Evolutionary conservation across 192 early-diverging fungal genomes (phyloP), one percentile per base, ranked within the genome.

Genomic region (Jimgerdemannia lactiflua): DNA sequence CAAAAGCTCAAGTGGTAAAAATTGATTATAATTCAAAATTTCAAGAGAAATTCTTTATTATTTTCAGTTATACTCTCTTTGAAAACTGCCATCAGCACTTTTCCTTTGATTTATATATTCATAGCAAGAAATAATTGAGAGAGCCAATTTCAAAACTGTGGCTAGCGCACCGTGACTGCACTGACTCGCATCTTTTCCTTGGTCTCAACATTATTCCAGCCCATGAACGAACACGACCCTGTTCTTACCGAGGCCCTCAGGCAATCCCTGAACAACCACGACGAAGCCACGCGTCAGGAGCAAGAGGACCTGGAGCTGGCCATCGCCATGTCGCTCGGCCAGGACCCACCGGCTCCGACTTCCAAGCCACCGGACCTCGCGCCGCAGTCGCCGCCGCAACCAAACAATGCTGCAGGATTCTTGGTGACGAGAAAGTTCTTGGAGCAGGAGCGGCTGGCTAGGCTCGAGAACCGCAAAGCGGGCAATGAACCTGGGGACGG

Each of bases 301-400:
- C 39, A 70, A n/a, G 69, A 74, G n/a, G 78, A 79, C 4, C 2
- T 77, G 54, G 77, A 73, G 43, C 39, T 39, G 42, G 81, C 81
- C 8, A 74, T 83, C 54, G 81, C 81, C 17, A 49, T 73, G n/a
- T 79, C 81, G 4, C 70, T 83, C 11, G 81, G 75, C 20, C 78
- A 83, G 68, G 69, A 75, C 0, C 49, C 6, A 6, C 49, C 49
- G 49, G 29, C 29, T 29, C 29, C 29, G 29, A 29, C 29, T 29
- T 29, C 29, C 49, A 59, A 59, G 49, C 6, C 8, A 14, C 49
- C 14, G 49, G 49, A 59, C 49, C 49, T 2, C 49, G 49, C 49
- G 14, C 49, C 49, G 49, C 49, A 59, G 49, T 59, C 14, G 59
- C 73, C 11, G 78, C 76, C 6, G 19, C 67, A 69, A 77, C 9